A percentile compares a stretch with the other conserved stretches of the same genome.
phyloP scores from a whole-genome alignment of 208 protist species.

The Zelonia costaricensis region DNA sequence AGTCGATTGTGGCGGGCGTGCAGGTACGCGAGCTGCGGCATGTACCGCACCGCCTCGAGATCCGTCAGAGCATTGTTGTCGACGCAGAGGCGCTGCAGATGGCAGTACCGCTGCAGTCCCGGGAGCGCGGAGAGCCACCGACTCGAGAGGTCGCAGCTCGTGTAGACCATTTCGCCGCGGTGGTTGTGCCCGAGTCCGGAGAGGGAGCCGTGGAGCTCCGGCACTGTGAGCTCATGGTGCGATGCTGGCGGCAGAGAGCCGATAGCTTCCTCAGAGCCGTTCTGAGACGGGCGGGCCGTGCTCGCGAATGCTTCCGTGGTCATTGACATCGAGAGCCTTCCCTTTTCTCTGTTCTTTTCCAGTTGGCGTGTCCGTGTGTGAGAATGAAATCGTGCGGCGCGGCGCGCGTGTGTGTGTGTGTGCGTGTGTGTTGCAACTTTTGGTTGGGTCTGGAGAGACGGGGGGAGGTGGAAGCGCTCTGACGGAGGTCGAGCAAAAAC shows the following conservation, averaged over 20 bases:
- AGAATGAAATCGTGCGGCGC: background rate
- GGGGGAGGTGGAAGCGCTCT: background rate
- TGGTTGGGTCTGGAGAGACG: too few species aligned
- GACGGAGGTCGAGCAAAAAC: too few species aligned
- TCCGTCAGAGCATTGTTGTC: constrained; percentile 65
- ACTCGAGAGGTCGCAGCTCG: constrained; percentile 31
- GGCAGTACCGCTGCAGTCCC: constrained; percentile 40
- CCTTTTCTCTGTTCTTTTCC: too few species aligned
- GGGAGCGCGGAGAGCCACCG: constrained; percentile 38
- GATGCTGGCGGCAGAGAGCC: background rate
- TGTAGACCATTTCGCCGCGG: constrained; percentile 62
- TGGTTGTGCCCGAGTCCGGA: constrained; percentile 59
- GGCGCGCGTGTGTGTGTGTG: background rate
- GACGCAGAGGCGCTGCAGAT: constrained; percentile 68
- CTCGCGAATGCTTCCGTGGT: background rate
- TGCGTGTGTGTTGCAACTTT: background rate
- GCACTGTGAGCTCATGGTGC: constrained; percentile 5
- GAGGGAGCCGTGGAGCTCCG: constrained; percentile 29
- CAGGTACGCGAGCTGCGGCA: constrained; percentile 60
- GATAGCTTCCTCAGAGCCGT: constrained; percentile 12
- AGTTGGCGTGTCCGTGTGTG: too few species aligned
- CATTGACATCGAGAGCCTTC: background rate
- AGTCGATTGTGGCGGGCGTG: constrained; percentile 67
- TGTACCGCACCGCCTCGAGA: constrained; percentile 47
- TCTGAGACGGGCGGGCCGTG: background rate